Evolutionary conservation across 75 land plant genomes (phyloP), one percentile per base, ranked within the genome.

Genomic region (Picea sitchensis): DNA sequence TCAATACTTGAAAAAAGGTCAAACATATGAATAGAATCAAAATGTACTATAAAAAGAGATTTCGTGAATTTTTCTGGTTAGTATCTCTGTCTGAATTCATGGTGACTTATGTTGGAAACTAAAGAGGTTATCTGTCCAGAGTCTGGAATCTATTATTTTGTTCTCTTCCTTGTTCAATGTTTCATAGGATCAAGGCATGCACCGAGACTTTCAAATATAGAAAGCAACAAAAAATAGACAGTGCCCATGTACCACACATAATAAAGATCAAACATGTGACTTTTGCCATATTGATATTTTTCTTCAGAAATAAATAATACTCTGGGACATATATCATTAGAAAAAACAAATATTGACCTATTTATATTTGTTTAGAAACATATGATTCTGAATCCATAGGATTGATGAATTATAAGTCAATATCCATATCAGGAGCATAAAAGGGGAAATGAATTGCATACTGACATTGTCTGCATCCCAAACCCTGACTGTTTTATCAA

Each of bases 391-490:
- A 7, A 21, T 18, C 5, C 34, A 5, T 56, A 23, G 14, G 51
- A 26, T 54, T 21, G 20, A 30, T 38, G 34, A 75, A 13, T 0
- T 30, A 14, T 75, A 54, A 44, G 36, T 57, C 31, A 54, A 17
- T 15, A 31, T 57, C 21, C 15, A 75, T 26, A 75, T 57, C 34
- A 75, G 30, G n/a, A 7, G 4, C 14, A 54, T 5, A 32, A 32
- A 38, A 23, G n/a, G 6, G 30, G 17, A 38, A 63, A 3, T 3
- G 32, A 77, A 60, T n/a, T 38, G 73, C 61, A 15, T 63, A 87
- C 93, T 87, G 15, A 96, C 99, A 86, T 95, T 93, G 26, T 91
- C 92, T 21, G 93, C 88, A 82, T 95, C 98, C 98, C 99, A 97
- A 44, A 97, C 91, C 72, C 93, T 83, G 78, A 95, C 98, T 79